Evolutionary conservation across 148 eudicot species (phyloP), one percentile per base, ranked within the genome.

Genomic region (Chenopodium album): DNA sequence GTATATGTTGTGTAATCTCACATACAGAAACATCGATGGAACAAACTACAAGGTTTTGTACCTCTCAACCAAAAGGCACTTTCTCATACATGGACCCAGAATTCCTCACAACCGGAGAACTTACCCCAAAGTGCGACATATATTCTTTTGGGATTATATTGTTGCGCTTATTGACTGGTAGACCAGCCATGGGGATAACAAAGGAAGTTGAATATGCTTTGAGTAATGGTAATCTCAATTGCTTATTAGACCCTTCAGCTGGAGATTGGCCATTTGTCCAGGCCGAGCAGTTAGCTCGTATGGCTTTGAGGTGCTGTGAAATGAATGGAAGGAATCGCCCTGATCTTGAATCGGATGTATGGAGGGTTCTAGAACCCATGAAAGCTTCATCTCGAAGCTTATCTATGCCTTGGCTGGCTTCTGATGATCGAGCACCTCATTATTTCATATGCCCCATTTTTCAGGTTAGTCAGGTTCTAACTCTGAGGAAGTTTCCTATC

Each of bases 191-290:
- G 76, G 97, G 98, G 70, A 88, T 94, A 73, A 67, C 79, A 10
- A 89, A 82, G 84, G 94, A 94, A 86, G 95, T 96, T 41, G 88
- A 89, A 76, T 82, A 66, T 83, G 97, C 97, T 62, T 60, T 94
- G 56, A 88, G 84, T 72, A 86, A 88, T 9, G 95, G 90, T 78
- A 86, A 82, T 72, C 88, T 96, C 50, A 86, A 87, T 32, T 69
- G 74, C 76, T 7, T 94, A 63, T 78, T 96, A 79, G 99, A 96
- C 82, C 83, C 89, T 17, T 89, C 95, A 28, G 99, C 95, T 82
- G 99, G 99, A 41, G 97, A 96, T 78, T 96, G 99, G 99, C 98
- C 99, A 22, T 94, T 92, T 87, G 91, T 93, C 70, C 97, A 91
- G 74, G 97, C 95, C 8, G 87, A 91, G 80, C 98, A 96, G 84